These are phyloP conservation scores for Aureobasidium musti DNA, from an alignment of 2,329 filamentous ascomycete genomes.

Conservation along the genomic window DNA sequence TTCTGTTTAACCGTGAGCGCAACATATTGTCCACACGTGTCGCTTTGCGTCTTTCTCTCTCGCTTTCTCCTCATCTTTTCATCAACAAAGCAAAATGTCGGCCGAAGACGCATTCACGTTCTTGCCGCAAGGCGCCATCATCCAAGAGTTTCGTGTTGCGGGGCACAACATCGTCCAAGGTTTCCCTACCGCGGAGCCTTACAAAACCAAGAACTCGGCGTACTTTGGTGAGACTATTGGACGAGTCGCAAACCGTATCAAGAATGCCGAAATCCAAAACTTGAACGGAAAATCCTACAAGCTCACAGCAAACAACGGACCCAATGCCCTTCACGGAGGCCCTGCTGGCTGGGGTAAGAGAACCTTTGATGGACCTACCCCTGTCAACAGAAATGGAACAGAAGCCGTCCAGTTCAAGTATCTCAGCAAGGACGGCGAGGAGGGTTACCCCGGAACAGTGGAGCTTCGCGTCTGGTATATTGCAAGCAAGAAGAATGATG, in stretches of 20 bases:
- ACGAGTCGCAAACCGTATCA: slow-evolving; percentile 76
- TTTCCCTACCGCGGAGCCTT: slow-evolving; percentile 74
- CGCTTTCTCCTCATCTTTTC: background rate
- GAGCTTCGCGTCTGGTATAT: slow-evolving; percentile 78
- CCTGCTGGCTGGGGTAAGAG: slow-evolving; percentile 77
- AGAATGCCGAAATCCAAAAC: slow-evolving; percentile 66
- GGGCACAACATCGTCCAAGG: slow-evolving; percentile 85
- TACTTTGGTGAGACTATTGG: slow-evolving; percentile 96
- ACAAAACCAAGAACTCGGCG: slow-evolving; percentile 71
- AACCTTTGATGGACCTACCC: slow-evolving; percentile 70
- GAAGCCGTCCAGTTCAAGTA: slow-evolving; percentile 53
- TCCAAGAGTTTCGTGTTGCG: slow-evolving; percentile 76
- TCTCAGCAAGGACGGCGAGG: slow-evolving; percentile 75
- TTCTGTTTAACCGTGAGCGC: slow-evolving; percentile 21
- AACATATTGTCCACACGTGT: slow-evolving; percentile 18
- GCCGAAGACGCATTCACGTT: slow-evolving; percentile 57
- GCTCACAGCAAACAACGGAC: slow-evolving; percentile 73
- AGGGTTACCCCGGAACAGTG: slow-evolving; percentile 86
- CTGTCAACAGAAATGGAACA: slow-evolving; percentile 53
- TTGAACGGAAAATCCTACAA: slow-evolving; percentile 72
- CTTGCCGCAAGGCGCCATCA: slow-evolving; percentile 74
- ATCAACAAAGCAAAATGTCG: slow-evolving; percentile 20
- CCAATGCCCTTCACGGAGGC: slow-evolving; percentile 63
- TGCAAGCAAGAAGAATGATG: slow-evolving; percentile 64
- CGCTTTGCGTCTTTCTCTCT: background rate